These are phyloP conservation scores for Luzula sylvatica DNA, from an alignment of 176 grass and related monocot genomes.

Conservation along the genomic window DNA sequence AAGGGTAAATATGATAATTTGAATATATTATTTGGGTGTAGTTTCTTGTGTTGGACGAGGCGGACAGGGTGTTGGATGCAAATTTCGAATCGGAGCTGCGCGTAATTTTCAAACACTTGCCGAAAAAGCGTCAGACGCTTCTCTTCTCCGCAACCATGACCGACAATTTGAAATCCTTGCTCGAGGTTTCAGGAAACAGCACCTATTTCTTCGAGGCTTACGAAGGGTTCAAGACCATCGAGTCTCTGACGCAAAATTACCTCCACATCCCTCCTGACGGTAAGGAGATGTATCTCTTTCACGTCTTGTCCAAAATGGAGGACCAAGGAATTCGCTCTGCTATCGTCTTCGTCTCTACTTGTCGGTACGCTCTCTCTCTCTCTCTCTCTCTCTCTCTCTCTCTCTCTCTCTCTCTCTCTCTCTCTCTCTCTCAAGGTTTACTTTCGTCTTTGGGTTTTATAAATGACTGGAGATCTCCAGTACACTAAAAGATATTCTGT, in stretches of 20 bases:
- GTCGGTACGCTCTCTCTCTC: conserved; percentile 43
- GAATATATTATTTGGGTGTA: conserved; percentile 20
- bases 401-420: too few relatives aligned
- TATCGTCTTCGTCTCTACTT: conserved; percentile 73
- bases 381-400: not conserved
- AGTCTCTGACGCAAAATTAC: conserved; percentile 66
- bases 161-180: conserved; percentile 57
- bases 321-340: conserved; percentile 46
- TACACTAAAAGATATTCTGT: too few relatives aligned
- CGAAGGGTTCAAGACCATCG: conserved; percentile 84
- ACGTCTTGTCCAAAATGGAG: conserved; percentile 71
- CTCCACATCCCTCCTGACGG: conserved; percentile 44
- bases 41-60: conserved; percentile 96
- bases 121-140: conserved; percentile 74
- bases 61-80: conserved; percentile 78
- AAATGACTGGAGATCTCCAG: too few relatives aligned
- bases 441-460: conserved; percentile 7
- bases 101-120: conserved; percentile 69
- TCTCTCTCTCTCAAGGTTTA: too few relatives aligned
- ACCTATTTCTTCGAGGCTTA: conserved; percentile 84
- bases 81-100: conserved; percentile 86
- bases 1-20: not conserved
- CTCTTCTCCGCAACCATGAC: conserved; percentile 98
- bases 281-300: conserved; percentile 75
- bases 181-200: conserved; percentile 70